Conservation (phyloP, 257 asterid species). For the Cinchona pubescens region DNA sequence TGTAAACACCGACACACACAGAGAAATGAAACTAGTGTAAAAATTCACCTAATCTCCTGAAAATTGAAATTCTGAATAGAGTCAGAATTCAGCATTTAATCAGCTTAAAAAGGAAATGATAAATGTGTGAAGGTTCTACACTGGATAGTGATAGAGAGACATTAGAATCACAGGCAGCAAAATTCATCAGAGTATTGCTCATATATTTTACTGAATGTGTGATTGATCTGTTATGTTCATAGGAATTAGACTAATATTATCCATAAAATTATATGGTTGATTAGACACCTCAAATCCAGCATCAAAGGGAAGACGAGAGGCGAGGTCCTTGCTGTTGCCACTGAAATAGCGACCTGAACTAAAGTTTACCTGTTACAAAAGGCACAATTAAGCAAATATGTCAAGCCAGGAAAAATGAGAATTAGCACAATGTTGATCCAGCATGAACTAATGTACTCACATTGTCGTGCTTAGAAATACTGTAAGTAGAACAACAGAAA, state of each 20-base stretch:
- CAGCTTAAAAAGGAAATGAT: neutral
- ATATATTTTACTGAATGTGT: neutral
- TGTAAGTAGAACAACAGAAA: neutral
- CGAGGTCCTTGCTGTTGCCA: constrained; percentile 53
- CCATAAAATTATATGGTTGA: constrained; percentile 1
- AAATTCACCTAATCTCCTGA: neutral
- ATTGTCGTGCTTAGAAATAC: too few relatives aligned
- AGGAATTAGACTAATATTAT: neutral
- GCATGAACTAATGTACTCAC: neutral
- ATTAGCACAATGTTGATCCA: neutral
- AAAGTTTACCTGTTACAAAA: constrained; percentile 72
- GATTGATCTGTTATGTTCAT: constrained; percentile 7
- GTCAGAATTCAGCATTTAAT: neutral
- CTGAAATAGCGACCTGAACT: constrained; percentile 91
- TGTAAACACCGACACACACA: neutral
- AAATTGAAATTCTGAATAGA: neutral
- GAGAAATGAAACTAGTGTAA: neutral
- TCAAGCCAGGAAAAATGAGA: neutral
- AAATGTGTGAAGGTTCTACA: neutral
- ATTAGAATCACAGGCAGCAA: constrained; percentile 1
- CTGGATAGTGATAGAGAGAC: neutral
- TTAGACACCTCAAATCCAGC: constrained; percentile 87
- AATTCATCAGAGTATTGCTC: neutral
- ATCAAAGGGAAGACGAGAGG: constrained; percentile 82
- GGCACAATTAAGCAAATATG: constrained; percentile 18